Percentiles rank a stretch among this genome's conserved stretches.
Evolutionary conservation across 129 eudicot genomes (phyloP).

Genomic region (Tagetes erecta): DNA sequence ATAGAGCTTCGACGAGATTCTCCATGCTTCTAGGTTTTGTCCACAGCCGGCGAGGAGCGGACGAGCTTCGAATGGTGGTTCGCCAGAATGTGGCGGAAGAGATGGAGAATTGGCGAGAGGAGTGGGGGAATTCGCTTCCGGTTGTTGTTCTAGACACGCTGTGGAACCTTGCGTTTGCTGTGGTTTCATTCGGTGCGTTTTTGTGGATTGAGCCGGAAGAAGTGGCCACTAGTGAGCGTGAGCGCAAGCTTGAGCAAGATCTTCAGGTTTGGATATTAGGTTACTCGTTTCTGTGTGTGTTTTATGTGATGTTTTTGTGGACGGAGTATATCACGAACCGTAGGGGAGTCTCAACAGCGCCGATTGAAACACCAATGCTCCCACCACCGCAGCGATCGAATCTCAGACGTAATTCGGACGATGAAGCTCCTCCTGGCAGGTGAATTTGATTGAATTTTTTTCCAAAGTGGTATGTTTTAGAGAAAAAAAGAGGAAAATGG

Average conservation of each 20-base stretch:
- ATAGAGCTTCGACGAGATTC: slow-evolving; percentile 26
- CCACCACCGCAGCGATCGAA: no score
- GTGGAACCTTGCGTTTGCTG: slow-evolving; percentile 68
- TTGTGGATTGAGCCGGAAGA: slow-evolving; percentile 41
- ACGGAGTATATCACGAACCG: slow-evolving; percentile 54
- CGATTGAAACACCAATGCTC: no score
- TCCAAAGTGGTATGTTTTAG: no score
- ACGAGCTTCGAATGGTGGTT: slow-evolving; percentile 32
- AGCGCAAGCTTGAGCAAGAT: slow-evolving; percentile 7
- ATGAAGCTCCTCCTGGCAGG: background rate
- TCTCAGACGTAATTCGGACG: background rate
- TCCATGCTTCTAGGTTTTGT: slow-evolving; percentile 45
- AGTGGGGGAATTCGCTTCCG: slow-evolving; percentile 78
- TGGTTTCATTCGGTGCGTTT: slow-evolving; percentile 51
- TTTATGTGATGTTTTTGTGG: slow-evolving; percentile 68
- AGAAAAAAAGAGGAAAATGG: no score
- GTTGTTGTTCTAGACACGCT: slow-evolving; percentile 62
- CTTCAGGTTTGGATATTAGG: slow-evolving; percentile 79
- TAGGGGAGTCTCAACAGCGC: slow-evolving; percentile 9
- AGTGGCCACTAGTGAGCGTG: background rate
- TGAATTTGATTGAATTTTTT: background rate
- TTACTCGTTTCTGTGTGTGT: slow-evolving; percentile 58
- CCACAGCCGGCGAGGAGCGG: slow-evolving; percentile 55
- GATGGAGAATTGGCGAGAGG: slow-evolving; percentile 33
- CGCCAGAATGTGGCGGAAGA: background rate